These are phyloP conservation scores for Chenopodium berlandieri DNA, from an alignment of 148 eudicot species.

Conservation along the genomic window DNA sequence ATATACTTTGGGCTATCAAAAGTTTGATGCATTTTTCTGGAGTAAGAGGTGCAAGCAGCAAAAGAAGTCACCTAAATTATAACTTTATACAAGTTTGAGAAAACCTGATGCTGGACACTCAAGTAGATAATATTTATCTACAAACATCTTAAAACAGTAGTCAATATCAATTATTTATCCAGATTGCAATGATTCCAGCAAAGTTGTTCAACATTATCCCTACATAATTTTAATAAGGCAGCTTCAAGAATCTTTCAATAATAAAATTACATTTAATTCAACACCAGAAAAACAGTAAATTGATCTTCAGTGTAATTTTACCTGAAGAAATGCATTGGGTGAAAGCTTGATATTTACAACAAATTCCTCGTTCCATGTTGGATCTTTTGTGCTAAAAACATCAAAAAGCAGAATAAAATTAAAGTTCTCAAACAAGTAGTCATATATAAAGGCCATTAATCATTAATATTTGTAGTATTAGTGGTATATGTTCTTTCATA, in stretches of 20 bases:
- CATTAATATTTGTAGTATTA: background rate
- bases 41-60: background rate
- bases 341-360: conserved; percentile 65
- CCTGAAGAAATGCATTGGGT: conserved; percentile 61
- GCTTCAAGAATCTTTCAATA: background rate
- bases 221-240: background rate
- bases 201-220: background rate
- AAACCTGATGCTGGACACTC: background rate
- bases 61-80: background rate
- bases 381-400: conserved; percentile 68
- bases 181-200: background rate
- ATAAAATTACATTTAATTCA: background rate
- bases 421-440: background rate
- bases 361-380: conserved; percentile 95
- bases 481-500: background rate
- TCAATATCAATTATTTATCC: background rate
- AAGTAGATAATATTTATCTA: background rate
- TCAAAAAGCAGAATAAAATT: no score
- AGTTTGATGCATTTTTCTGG: no score
- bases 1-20: no score
- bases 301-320: conserved; percentile 13
- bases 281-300: background rate
- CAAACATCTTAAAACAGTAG: background rate
- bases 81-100: background rate
- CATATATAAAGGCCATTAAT: background rate